Evolutionary conservation across 2,329 filamentous ascomycete genomes (phyloP).

Genomic region (Verticillium klebahnii): DNA sequence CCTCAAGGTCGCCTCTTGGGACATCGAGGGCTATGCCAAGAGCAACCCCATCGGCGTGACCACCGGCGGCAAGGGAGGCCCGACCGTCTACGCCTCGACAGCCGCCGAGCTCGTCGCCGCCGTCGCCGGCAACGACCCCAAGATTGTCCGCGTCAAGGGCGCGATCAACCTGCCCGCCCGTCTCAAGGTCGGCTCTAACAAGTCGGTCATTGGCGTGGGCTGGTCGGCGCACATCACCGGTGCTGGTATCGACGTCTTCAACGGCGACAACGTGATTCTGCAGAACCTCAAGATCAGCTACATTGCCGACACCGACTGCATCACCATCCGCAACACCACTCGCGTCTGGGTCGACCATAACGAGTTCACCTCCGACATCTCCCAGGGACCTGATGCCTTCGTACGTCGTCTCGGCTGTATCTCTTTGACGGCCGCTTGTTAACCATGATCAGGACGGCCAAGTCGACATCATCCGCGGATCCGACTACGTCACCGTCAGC

Average conservation of each 20-base stretch:
- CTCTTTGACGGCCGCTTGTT: background rate
- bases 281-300: conserved; percentile 30
- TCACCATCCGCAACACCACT: conserved; percentile 38
- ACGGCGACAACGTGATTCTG: conserved; percentile 33
- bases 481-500: conserved; percentile 40
- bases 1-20: conserved; percentile 18
- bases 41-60: conserved; percentile 31
- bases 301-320: conserved; percentile 34
- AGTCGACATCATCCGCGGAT: conserved; percentile 37
- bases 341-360: conserved; percentile 44
- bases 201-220: conserved; percentile 33
- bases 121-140: conserved; percentile 33
- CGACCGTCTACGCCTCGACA: conserved; percentile 40
- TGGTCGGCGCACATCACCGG: conserved; percentile 28
- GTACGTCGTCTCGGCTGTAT: conserved; percentile 9
- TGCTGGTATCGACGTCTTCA: conserved; percentile 28
- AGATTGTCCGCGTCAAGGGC: conserved; percentile 38
- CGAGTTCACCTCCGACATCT: conserved; percentile 38
- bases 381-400: conserved; percentile 31
- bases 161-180: conserved; percentile 33
- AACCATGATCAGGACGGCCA: conserved; percentile 32
- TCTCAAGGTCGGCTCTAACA: conserved; percentile 40
- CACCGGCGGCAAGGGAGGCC: conserved; percentile 37
- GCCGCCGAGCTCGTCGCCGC: conserved; percentile 37
- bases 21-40: conserved; percentile 18